Percentiles rank a stretch among this genome's conserved stretches.
phyloP scores from a whole-genome alignment of 495 filamentous ascomycete species.

The Penicillium mononematosum region DNA sequence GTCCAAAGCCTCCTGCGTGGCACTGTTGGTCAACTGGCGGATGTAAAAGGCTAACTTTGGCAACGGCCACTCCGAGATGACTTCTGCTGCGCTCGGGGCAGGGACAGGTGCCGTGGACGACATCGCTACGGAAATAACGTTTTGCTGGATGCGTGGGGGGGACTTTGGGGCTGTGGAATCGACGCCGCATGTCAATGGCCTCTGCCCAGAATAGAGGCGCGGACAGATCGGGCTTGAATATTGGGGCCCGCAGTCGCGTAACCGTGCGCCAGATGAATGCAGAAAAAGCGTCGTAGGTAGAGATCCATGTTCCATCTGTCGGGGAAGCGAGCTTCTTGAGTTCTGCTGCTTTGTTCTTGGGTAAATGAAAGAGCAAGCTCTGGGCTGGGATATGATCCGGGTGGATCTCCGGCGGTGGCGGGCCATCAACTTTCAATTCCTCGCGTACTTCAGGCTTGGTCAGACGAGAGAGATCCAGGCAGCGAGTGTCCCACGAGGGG shows the following conservation, averaged over 20 bases:
- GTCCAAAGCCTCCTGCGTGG: conserved; percentile 31
- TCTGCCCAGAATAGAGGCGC: conserved; percentile 32
- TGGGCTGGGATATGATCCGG: conserved; percentile 27
- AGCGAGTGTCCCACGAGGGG: conserved; percentile 35
- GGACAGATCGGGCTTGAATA: conserved; percentile 30
- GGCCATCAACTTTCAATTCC: conserved; percentile 30
- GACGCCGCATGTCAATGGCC: conserved; percentile 41
- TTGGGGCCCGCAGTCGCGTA: conserved; percentile 30
- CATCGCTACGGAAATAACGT: conserved; percentile 31
- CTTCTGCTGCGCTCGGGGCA: conserved; percentile 26
- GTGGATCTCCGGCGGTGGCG: conserved; percentile 27
- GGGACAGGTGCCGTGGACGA: neutral
- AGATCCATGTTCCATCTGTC: conserved; percentile 35
- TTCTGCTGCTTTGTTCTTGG: conserved; percentile 42
- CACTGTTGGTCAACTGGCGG: conserved; percentile 36
- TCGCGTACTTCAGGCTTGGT: conserved; percentile 18
- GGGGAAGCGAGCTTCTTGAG: conserved; percentile 38
- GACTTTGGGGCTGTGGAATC: conserved; percentile 31
- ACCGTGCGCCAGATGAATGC: conserved; percentile 40
- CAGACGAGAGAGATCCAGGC: conserved; percentile 36
- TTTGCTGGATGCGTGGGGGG: conserved; percentile 34
- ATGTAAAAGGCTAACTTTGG: conserved; percentile 38
- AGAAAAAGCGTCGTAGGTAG: conserved; percentile 43
- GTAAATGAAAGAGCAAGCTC: conserved; percentile 41
- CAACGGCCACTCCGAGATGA: conserved; percentile 38